Evolutionary conservation across 768 basidiomycete genomes (phyloP), one percentile per base, ranked within the genome.

Genomic region (Xerocomus spinulosus): DNA sequence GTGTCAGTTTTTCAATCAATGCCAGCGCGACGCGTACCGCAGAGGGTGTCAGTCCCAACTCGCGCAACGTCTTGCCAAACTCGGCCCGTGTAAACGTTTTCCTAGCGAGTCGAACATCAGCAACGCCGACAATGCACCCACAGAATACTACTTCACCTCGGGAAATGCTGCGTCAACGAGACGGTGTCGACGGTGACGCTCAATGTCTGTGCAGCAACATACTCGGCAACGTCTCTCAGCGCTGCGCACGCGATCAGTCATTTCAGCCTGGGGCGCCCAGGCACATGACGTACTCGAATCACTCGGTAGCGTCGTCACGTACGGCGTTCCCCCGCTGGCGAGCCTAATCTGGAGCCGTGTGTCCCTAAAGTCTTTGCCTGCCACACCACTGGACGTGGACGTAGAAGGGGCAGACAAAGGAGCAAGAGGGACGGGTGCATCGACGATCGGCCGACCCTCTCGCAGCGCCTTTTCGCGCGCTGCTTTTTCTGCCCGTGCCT

Each of bases 381-480:
- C 70, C 0, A 68, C 66, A 1, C 20, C 15, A n/a, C 39, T 32
- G 5, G 38, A 25, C 14, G 30, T 13, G 15, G 38, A 21, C 6
- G 24, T 25, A n/a, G 38, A 39, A 17, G 38, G 13, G 8, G 74
- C 63, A 29, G 72, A 50, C 1, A 59, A 30, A 0, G 73, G 52
- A 0, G 74, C 54, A 0, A 75, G 49, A 3, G 74, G 54, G 18
- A 67, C 46, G 21, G 55, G 29, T 9, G 50, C 47, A 30, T 73
- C 69, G 20, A 73, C 57, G 17, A 73, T 60, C n/a, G 71, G 61
- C 45, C 72, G 71, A 1, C 94, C 94, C 29, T 95, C 92, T 26
- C 94, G 79, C 7, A 94, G 63, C 0, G 93, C 94, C 64, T 97
- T 97, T 69, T 97, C 95, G 39, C 83, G 73, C 0, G 93, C 93